Percentiles rank a stretch among this genome's conserved stretches.
phyloP scores from a whole-genome alignment of 2,329 filamentous ascomycete species.

The Talaromyces sp. region DNA sequence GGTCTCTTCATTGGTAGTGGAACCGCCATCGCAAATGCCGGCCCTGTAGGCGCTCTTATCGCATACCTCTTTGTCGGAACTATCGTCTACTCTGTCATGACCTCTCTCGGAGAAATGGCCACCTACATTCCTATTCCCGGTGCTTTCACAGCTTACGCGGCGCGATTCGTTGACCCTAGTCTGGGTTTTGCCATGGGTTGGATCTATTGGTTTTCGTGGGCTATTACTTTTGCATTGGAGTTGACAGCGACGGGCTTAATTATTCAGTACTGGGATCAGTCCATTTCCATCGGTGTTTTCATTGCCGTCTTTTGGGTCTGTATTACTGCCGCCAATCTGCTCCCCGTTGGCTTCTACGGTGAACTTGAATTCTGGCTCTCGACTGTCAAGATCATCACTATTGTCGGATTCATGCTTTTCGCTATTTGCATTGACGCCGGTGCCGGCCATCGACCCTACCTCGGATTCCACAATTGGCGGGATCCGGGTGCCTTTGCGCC shows the following conservation, averaged over 20 bases:
- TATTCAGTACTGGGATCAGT: conserved; percentile 58
- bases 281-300: conserved; percentile 46
- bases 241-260: conserved; percentile 63
- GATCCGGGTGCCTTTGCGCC: conserved; percentile 48
- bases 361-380: conserved; percentile 56
- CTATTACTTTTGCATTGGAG: conserved; percentile 38
- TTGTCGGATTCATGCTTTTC: conserved; percentile 51
- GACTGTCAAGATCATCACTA: conserved; percentile 50
- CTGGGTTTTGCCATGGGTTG: conserved; percentile 76
- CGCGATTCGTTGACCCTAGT: conserved; percentile 69
- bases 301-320: conserved; percentile 59
- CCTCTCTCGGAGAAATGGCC: conserved; percentile 64
- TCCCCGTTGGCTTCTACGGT: conserved; percentile 51
- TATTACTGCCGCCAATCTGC: conserved; percentile 49
- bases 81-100: conserved; percentile 74
- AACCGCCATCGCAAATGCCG: conserved; percentile 58
- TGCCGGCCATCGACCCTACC: conserved; percentile 48
- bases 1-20: conserved; percentile 70
- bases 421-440: conserved; percentile 56
- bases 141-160: conserved; percentile 72
- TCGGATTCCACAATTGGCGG: conserved; percentile 53
- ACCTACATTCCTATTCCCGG: conserved; percentile 73
- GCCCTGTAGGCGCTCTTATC: conserved; percentile 64
- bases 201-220: conserved; percentile 74
- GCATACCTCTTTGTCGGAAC: conserved; percentile 67